Percentiles rank a stretch among this genome's conserved stretches.
These are phyloP conservation scores for Licmophora abbreviata DNA, from an alignment of 108 stramenopile species.

Conservation along the genomic window DNA sequence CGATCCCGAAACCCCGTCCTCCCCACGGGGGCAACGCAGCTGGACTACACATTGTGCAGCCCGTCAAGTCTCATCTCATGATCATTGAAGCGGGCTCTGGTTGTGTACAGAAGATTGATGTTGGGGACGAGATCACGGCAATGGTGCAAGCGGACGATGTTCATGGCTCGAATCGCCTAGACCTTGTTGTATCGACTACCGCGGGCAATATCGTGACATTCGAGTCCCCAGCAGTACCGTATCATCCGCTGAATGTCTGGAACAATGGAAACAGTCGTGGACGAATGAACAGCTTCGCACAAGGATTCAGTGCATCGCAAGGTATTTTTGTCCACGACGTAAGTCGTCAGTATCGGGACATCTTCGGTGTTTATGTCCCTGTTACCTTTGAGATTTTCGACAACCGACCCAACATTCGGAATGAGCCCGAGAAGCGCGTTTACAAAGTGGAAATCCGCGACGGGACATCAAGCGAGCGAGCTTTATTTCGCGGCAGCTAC, in stretches of 20 bases:
- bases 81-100: constrained; percentile 73
- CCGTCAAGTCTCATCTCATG: constrained; percentile 41
- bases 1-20: constrained; percentile 18
- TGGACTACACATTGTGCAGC: constrained; percentile 72
- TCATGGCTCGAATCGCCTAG: constrained; percentile 63
- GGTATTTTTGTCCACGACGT: constrained; percentile 76
- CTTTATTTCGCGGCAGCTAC: constrained; percentile 37
- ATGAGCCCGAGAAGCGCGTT: constrained; percentile 44
- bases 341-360: constrained; percentile 60
- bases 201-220: constrained; percentile 67
- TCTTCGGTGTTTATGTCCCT: constrained; percentile 68
- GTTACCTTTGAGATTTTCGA: constrained; percentile 81
- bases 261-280: constrained; percentile 62
- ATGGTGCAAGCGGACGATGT: constrained; percentile 84
- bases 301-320: constrained; percentile 70
- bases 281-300: constrained; percentile 40
- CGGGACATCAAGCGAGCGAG: constrained; percentile 40
- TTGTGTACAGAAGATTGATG: constrained; percentile 56
- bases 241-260: constrained; percentile 76
- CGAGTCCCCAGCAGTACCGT: constrained; percentile 55
- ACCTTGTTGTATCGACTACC: constrained; percentile 65
- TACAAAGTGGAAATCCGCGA: constrained; percentile 66
- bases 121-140: constrained; percentile 54
- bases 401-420: constrained; percentile 54
- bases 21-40: constrained; percentile 53